Base-by-base conservation (phyloP, 2,329 filamentous ascomycete species). In the Trichoderma arundinaceum region DNA sequence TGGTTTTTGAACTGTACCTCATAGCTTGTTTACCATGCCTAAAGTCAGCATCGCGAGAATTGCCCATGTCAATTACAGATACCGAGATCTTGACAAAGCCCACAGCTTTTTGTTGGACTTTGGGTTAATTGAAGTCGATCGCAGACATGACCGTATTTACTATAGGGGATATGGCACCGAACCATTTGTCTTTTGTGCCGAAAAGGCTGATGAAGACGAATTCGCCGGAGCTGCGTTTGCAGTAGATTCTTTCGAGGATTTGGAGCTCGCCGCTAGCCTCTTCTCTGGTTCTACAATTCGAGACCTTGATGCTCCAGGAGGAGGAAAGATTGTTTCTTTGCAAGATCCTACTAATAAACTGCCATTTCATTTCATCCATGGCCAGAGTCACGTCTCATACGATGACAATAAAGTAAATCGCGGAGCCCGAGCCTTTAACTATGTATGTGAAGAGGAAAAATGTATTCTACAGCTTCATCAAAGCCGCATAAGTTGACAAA, bases 141-240 rank as follows among this genome's bases (percentile, higher is more conserved):
- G 60, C 22, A 68, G 49, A 1, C 69, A 70, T 1, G 73, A 77
- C 51, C 75, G 69, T 22, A 78, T 82, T 48, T 85, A 80, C 75
- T 83, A 78, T 69, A 79, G 80, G 33, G 83, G 83, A 1, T 85
- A 84, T 67, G 82, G 83, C 13, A 73, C 71, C 1, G 83, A 86
- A 66, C 79, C 79, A 35, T 86, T 81, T 67, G 73, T 82, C 1
- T 84, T 85, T 65, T 75, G 78, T 46, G 72, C 75, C n/a, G n/a
- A n/a, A n/a, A n/a, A n/a, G n/a, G n/a, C n/a, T n/a, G n/a, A n/a
- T n/a, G n/a, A n/a, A n/a, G n/a, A n/a, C n/a, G n/a, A n/a, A n/a
- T 15, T 75, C 77, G 1, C 68, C 33, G 66, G 77, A 5, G 59
- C 57, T 2, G 67, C 70, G 12, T 65, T 71, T 35, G 39, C n/a